A percentile compares a stretch with the other conserved stretches of the same genome.
These are phyloP conservation scores for Amanita jacksonii DNA, from an alignment of 768 basidiomycete species.

Conservation along the genomic window DNA sequence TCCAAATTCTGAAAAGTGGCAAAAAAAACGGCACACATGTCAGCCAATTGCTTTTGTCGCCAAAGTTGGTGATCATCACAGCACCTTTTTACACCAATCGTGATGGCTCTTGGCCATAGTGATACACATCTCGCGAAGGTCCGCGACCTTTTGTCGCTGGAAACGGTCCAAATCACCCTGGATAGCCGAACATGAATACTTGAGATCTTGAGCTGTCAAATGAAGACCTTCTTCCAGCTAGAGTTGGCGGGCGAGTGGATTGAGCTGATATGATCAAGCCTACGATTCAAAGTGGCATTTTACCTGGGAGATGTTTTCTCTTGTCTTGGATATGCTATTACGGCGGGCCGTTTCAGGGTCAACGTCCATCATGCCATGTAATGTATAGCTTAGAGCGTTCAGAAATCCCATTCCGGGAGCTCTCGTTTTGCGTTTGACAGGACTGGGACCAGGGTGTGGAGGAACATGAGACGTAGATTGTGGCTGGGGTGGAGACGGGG, in stretches of 20 bases:
- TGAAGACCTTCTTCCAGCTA: constrained; percentile 96
- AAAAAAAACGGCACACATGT: neutral
- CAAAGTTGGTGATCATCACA: constrained; percentile 12
- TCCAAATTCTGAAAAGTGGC: constrained; percentile 68
- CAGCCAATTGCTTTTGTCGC: neutral
- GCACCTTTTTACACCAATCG: constrained; percentile 95
- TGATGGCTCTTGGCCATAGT: constrained; percentile 83
- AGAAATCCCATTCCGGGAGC: constrained; percentile 80
- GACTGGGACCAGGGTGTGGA: constrained; percentile 74
- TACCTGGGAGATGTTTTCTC: constrained; percentile 93
- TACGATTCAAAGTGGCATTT: no score
- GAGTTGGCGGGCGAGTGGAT: neutral
- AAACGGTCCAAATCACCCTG: constrained; percentile 97
- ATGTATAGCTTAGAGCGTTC: constrained; percentile 85
- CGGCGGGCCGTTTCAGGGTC: constrained; percentile 95
- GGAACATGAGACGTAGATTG: constrained; percentile 49
- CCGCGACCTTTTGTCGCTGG: constrained; percentile 97
- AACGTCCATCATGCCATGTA: constrained; percentile 98
- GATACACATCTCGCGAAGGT: constrained; percentile 89
- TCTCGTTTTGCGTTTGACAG: constrained; percentile 42
- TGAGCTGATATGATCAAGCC: no score
- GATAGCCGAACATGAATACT: constrained; percentile 92
- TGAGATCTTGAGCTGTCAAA: constrained; percentile 85
- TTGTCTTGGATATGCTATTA: constrained; percentile 88
- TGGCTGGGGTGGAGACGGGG: constrained; percentile 27